Conservation (phyloP, 768 basidiomycete species). For the Amanita inopinata region DNA sequence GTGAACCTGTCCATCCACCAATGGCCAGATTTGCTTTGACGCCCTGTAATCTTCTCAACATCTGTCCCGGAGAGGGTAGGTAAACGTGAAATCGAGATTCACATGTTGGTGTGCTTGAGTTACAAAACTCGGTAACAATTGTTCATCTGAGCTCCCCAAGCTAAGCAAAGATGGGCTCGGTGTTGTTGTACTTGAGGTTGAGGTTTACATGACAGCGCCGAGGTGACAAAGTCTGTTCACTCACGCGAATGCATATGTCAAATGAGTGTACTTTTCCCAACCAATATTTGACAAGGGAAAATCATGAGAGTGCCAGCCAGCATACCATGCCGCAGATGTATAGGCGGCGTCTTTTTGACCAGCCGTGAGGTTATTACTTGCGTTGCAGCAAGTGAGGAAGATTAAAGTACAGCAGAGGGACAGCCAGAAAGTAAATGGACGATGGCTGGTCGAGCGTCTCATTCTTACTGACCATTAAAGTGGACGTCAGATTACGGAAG, state of each 20-base stretch:
- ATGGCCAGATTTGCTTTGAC: conserved; percentile 51
- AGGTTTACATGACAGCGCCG: conserved; percentile 5
- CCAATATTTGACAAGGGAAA: conserved; percentile 34
- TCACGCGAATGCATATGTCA: conserved; percentile 58
- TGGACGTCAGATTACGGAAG: conserved; percentile 1
- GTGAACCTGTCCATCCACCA: conserved; percentile 61
- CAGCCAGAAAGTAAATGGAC: background rate
- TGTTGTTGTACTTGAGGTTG: conserved; percentile 27
- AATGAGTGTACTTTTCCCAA: conserved; percentile 42
- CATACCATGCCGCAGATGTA: conserved; percentile 36
- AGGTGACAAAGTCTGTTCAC: conserved; percentile 18
- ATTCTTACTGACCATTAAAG: background rate
- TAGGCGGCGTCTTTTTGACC: conserved; percentile 9
- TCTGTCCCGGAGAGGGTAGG: conserved; percentile 2
- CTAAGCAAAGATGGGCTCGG: conserved; percentile 21
- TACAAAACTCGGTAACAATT: conserved; percentile 48
- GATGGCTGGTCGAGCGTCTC: background rate
- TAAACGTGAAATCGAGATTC: conserved; percentile 10
- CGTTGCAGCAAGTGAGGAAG: background rate
- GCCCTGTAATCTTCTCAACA: conserved; percentile 22
- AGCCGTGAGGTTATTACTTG: background rate
- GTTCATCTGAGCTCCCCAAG: conserved; percentile 28
- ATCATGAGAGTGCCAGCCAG: conserved; percentile 33
- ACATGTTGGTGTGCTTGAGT: conserved; percentile 31
- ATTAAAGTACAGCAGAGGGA: background rate